phyloP scores from a whole-genome alignment of 208 protist species.

The Leishmania major region DNA sequence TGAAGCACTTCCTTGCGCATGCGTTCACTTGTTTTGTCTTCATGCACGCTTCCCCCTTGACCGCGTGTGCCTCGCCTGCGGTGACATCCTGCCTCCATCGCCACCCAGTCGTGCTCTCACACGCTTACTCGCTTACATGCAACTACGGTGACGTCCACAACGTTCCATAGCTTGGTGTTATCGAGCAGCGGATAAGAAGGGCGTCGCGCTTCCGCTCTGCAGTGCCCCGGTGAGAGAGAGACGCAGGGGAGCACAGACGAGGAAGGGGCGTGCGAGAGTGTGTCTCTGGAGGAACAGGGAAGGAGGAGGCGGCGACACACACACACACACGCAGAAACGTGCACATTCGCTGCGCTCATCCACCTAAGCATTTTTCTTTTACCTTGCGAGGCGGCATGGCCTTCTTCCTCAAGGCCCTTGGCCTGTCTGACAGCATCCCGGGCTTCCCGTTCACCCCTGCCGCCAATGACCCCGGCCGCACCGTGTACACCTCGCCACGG shows the following conservation, averaged over 20 bases:
- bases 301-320: background rate
- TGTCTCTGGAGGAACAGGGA: background rate
- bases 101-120: background rate
- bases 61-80: background rate
- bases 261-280: background rate
- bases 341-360: background rate
- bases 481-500: slow-evolving; percentile 28
- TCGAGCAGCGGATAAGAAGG: background rate
- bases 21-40: background rate
- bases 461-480: slow-evolving; percentile 17
- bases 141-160: background rate
- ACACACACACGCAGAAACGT: background rate
- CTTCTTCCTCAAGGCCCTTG: slow-evolving; percentile 78
- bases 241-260: background rate
- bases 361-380: background rate
- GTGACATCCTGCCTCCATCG: background rate
- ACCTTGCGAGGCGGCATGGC: slow-evolving; percentile 37
- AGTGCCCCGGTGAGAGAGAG: background rate
- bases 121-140: background rate
- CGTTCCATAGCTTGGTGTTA: background rate
- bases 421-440: slow-evolving; percentile 60
- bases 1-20: background rate
- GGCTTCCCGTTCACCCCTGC: slow-evolving; percentile 73
- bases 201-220: background rate
- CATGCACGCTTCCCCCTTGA: background rate